Evolutionary conservation across 1,139 yeast species (phyloP), one percentile per base, ranked within the genome.

Genomic region (Diutina scorzettiae): DNA sequence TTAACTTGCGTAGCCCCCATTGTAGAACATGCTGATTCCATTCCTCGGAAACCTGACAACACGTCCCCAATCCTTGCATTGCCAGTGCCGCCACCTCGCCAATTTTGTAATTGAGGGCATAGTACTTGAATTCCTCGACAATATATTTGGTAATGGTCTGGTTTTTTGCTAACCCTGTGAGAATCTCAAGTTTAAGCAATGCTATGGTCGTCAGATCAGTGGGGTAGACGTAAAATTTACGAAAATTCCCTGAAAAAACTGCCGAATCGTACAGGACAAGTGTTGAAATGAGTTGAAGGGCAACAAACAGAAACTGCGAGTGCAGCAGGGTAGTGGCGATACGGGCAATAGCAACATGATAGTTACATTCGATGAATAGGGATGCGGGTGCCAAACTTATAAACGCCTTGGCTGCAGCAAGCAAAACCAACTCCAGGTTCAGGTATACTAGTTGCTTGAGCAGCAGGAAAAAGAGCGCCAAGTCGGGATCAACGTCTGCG

Each of bases 51-150:
- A 65, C 49, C 39, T 57, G 61, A 1, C 78, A 51, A 73, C 84
- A 62, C 54, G 64, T 42, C 60, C 87, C 65, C 60, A 73, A 57
- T 1, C 84, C 73, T 43, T 71, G 73, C 19, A 85, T 71, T 0
- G 89, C 71, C 41, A 71, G 75, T 14, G 67, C 63, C 3, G 80
- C 69, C 4, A 78, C 58, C 0, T 45, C 45, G 3, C 48, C 47
- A 9, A 62, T 53, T 18, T 56, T 51, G 3, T 70, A 59, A 18
- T 64, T 54, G n/a, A 67, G 59, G 0, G 84, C 76, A 48, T 78
- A 74, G 54, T 76, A 76, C 51, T 81, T 81, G 34, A 89, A 63
- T 56, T 87, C 95, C 23, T 69, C 66, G n/a, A 82, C 61, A 14
- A 85, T 71, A 3, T 52, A 47, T 36, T 66, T 64, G 42, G 77